Base-by-base conservation (phyloP, 2,329 filamentous ascomycete species). In the Lasiodiplodia sp. region DNA sequence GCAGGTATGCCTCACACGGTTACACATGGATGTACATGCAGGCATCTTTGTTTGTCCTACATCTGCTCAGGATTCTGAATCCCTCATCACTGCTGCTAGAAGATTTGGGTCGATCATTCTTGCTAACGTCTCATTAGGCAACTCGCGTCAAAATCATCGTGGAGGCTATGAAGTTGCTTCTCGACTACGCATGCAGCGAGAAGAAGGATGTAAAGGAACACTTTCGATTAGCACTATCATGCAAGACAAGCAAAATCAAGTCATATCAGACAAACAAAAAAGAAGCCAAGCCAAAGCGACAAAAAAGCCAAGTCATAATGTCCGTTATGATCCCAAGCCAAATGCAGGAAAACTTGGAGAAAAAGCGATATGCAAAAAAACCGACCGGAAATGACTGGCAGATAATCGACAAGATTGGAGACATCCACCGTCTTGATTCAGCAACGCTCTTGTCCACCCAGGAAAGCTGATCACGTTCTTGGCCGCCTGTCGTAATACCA, bases 371-470 rank as follows among this genome's bases (percentile, higher is more conserved):
- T 7, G 18, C 10, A 10, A 37, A 25, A 47, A 60, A 23, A 18
- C 10, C 25, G 31, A 51, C 2, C 14, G 34, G 21, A 63, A n/a
- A 12, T 28, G 40, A 23, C 14, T 11, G 12, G 34, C 18, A 51
- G 18, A 18, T 31, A 6, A 21, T 23, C 31, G 16, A 28, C 31
- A 64, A 52, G 18, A 21, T 38, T 38, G 2, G 23, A 38, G 31
- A 18, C 25, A n/a, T 28, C 47, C 18, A 6, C 60, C 60, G 4
- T 10, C 11, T 64, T 18, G 28, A 64, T 47, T 28, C 12, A 49
- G 60, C 31, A 64, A 64, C 60, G 47, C 60, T 64, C 47, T n/a
- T 64, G 44, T 52, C 51, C 51, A 8, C 49, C 63, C 63, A 66
- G 21, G 14, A 44, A 56, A 56, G 38, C 14, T 37, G 21, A 40